Base-by-base conservation (phyloP, 106 monocot species). In the Chionographis japonica region DNA sequence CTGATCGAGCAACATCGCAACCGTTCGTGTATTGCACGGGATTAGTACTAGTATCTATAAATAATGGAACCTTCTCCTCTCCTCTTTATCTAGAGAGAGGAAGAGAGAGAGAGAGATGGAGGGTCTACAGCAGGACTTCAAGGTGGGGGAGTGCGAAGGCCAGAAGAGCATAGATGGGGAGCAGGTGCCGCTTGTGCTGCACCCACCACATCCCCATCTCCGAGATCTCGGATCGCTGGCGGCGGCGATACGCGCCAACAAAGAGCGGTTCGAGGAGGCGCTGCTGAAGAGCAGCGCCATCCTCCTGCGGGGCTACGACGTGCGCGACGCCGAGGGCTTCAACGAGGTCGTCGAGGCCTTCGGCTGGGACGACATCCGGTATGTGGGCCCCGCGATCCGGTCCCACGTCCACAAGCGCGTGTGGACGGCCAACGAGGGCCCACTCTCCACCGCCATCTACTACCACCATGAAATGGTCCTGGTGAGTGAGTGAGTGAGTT, bases 401-500 rank as follows among this genome's bases (percentile, higher is more conserved):
- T 71, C 71, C 4, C 77, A 71, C 52, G 35, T 77, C 12, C 58
- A 77, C 59, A 71, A 71, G 59, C 64, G 71, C 8, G 59, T 77
- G 14, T 77, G 71, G 77, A 77, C 77, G 4, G 77, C 77, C 11
- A 77, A 77, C 65, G 77, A 77, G 57, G 77, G 77, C 1, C 77
- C 77, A 3, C 71, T 77, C 27, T 64, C 64, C 15, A 65, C 66
- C 58, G 71, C 66, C 71, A 71, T 77, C 18, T 77, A 77, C 66
- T 77, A 66, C 65, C 77, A 77, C 60, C 77, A 77, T 37, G 77
- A 77, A 66, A 77, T 77, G 77, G 77, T 77, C n/a, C 56, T 77
- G 77, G 77, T 77, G 15, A 39, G 70, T 36, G 13, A 56, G 2
- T 56, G 6, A n/a, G 17, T 18, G 12, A 16, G 6, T 56, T 4